Evolutionary conservation across 2,329 filamentous ascomycete species (phyloP), one percentile per base, ranked within the genome.

Genomic region (Epicoccum nigrum): DNA sequence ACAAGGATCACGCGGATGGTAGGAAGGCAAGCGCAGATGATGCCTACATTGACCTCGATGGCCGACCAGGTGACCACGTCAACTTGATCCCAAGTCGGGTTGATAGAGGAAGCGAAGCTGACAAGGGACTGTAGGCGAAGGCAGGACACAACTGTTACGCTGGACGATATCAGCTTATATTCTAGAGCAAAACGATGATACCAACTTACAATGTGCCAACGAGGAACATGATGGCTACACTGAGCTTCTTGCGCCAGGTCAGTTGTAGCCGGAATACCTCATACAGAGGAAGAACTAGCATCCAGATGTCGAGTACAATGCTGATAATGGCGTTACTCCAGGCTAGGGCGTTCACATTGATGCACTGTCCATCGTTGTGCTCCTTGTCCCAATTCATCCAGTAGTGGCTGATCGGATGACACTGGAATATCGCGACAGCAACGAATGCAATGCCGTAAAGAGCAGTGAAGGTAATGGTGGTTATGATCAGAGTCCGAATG

Each of bases 11-110:
- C 65, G 27, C 74, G 71, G 13, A 77, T 55, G n/a, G 70, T 64
- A 1, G 76, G 76, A 59, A 79, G 71, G 61, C 76, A 77, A 7
- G 73, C 73, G 56, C 76, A 78, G n/a, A 78, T 72, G 44, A 78
- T 74, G 20, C 74, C 75, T 2, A 76, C 69, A 51, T 76, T 69
- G 48, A 76, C 66, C 57, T 79, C 76, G 21, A 78, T 67, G 11
- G 70, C 71, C 15, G 69, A 74, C 76, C 76, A 78, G 43, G 71
- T 72, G 15, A 70, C 60, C 7, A 74, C 71, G 4, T 69, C 69
- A n/a, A 64, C 59, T 59, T 76, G 74, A 47, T 76, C 74, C 69
- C 71, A 75, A 27, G 66, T 71, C 30, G 75, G 58, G 55, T 80
- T 79, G 1, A 56, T 35, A 2, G 76, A 77, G 28, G 62, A 68